A percentile compares a stretch with the other conserved stretches of the same genome.
Conservation (phyloP, 768 basidiomycete species). For the Galerina marginata region DNA sequence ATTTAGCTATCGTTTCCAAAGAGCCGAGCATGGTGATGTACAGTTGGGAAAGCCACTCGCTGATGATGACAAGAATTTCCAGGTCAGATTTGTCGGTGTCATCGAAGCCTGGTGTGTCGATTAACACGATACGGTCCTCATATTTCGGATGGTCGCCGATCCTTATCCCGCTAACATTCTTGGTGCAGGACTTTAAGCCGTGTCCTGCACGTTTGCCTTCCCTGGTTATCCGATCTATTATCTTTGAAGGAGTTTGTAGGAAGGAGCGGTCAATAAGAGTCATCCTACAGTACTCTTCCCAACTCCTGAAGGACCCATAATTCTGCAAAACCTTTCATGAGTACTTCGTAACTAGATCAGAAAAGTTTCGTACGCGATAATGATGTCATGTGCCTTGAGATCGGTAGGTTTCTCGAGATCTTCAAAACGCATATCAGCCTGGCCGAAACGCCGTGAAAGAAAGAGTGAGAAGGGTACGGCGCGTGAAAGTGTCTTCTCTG, state of each 20-base stretch:
- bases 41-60: conserved; percentile 31
- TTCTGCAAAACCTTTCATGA: conserved; percentile 8
- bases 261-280: not conserved
- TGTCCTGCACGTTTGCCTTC: not conserved
- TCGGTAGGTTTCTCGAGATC: no score
- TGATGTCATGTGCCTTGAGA: conserved; percentile 24
- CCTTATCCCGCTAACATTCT: conserved; percentile 34
- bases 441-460: no score
- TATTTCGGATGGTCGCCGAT: conserved; percentile 28
- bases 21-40: not conserved
- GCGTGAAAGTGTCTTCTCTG: no score
- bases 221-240: conserved; percentile 27
- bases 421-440: no score
- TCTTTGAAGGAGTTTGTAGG: conserved; percentile 15
- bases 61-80: conserved; percentile 43
- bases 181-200: conserved; percentile 43
- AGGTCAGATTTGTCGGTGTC: conserved; percentile 41
- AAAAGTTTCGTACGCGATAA: conserved; percentile 25
- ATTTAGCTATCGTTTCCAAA: not conserved
- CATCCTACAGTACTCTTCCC: conserved; percentile 35
- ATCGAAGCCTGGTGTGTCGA: conserved; percentile 43
- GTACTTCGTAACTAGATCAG: not conserved
- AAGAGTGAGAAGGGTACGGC: no score
- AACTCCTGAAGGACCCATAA: conserved; percentile 33
- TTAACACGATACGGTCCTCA: conserved; percentile 36